Conservation (phyloP, 441 rosid genomes). For the Pelargonium australe region DNA sequence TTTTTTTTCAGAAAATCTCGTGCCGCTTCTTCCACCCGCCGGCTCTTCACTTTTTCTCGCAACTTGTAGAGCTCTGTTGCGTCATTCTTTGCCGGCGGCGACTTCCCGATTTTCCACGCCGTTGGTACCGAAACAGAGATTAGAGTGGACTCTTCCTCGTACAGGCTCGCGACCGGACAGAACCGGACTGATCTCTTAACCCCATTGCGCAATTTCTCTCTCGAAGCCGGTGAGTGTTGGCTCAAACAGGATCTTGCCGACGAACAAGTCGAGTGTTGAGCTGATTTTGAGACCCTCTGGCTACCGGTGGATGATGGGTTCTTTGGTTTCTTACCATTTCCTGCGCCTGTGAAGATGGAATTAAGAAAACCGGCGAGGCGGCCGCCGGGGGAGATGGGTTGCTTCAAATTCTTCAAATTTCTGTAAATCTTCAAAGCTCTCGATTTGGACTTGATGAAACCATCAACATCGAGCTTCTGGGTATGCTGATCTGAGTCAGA, state of each 20-base stretch:
- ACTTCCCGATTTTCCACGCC: no score
- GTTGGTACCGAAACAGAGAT: no score
- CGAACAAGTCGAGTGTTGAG: constrained; percentile 51
- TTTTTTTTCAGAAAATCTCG: constrained; percentile 52
- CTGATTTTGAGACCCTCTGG: constrained; percentile 34
- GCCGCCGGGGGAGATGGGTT: background rate
- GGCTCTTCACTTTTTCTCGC: no score
- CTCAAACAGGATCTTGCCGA: constrained; percentile 75
- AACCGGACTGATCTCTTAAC: constrained; percentile 62
- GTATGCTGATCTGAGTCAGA: background rate
- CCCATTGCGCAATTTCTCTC: constrained; percentile 45
- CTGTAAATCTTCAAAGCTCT: background rate
- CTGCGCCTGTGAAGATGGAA: background rate
- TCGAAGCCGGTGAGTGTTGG: constrained; percentile 42
- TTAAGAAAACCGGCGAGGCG: background rate
- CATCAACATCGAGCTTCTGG: no score
- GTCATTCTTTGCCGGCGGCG: constrained; percentile 39
- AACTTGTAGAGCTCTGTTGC: no score
- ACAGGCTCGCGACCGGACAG: constrained; percentile 59
- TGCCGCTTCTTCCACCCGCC: constrained; percentile 52
- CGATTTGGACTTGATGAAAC: background rate
- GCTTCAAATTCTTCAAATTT: background rate
- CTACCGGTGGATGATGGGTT: constrained; percentile 18
- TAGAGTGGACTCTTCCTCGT: constrained; percentile 58
- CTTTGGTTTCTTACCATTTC: constrained; percentile 46